phyloP scores from a whole-genome alignment of 139 green algal genomes.

The Haematococcus lacustris region DNA sequence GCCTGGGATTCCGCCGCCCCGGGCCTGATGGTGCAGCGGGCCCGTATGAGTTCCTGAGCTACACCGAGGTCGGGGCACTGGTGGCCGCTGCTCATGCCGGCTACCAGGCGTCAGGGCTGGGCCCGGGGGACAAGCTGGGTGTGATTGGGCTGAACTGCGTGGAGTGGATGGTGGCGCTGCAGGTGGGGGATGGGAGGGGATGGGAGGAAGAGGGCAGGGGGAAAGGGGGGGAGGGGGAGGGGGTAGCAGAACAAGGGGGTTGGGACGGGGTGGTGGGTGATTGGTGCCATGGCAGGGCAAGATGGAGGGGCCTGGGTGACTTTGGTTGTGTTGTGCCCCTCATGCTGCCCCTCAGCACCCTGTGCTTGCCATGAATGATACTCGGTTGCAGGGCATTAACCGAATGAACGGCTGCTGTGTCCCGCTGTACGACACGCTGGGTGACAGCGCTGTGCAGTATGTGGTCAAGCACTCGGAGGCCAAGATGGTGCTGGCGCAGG shows the following conservation, averaged over 20 bases:
- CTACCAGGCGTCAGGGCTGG: conserved; percentile 26
- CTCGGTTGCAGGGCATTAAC: conserved; percentile 78
- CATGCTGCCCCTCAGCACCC: not conserved
- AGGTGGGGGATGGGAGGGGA: conserved; percentile 26
- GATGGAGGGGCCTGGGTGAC: not conserved
- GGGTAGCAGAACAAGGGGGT: not conserved
- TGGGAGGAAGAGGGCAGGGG: not conserved
- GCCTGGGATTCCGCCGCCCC: conserved; percentile 34
- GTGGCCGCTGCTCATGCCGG: conserved; percentile 16
- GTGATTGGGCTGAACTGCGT: conserved; percentile 55
- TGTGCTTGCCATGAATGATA: not conserved
- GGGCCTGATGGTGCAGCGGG: conserved; percentile 5
- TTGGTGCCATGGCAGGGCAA: not conserved
- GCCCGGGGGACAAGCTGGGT: conserved; percentile 27
- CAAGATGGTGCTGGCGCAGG: conserved; percentile 34
- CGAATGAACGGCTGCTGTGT: conserved; percentile 77
- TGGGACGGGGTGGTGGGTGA: not conserved
- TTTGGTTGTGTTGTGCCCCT: not conserved
- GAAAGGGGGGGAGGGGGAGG: not conserved
- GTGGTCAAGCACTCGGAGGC: conserved; percentile 61
- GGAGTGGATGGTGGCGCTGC: conserved; percentile 68
- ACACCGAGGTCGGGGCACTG: conserved; percentile 23
- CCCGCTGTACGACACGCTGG: conserved; percentile 92
- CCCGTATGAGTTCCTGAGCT: conserved; percentile 44
- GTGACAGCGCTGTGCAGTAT: conserved; percentile 85